Conservation (phyloP, 305 asterid species). For the Salvia sclarea region DNA sequence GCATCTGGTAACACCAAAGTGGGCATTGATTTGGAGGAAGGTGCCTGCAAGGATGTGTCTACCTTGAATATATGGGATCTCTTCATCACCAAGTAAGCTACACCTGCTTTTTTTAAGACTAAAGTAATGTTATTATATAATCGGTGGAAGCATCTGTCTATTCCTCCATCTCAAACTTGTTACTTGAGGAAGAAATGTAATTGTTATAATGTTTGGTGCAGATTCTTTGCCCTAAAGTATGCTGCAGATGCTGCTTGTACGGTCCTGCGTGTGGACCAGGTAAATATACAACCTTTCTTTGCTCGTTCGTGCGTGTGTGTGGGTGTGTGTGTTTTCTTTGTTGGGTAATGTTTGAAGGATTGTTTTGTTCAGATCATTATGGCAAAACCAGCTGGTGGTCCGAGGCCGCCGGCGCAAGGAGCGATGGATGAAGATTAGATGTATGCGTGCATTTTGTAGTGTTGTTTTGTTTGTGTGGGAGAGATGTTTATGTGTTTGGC, state of each 20-base stretch:
- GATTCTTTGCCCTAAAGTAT: slow-evolving; percentile 84
- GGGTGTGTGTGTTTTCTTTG: no score
- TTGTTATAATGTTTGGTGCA: slow-evolving; percentile 36
- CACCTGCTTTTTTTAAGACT: no score
- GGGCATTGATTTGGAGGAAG: slow-evolving; percentile 88
- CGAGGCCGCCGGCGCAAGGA: slow-evolving; percentile 33
- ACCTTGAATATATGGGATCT: slow-evolving; percentile 77
- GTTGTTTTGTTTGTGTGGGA: no score
- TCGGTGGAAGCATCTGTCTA: no score
- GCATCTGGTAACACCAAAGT: slow-evolving; percentile 83
- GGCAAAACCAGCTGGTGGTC: slow-evolving; percentile 99
- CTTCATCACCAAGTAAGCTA: slow-evolving; percentile 82
- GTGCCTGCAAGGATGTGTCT: slow-evolving; percentile 76
- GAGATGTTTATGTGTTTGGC: no score
- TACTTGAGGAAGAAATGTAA: neutral
- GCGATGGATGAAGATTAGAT: slow-evolving; percentile 45
- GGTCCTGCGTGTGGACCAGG: slow-evolving; percentile 95
- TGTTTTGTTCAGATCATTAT: slow-evolving; percentile 70
- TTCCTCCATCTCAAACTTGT: no score
- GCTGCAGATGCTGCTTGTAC: slow-evolving; percentile 97
- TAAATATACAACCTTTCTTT: neutral
- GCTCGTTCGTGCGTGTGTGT: no score
- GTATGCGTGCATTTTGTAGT: no score
- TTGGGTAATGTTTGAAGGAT: neutral
- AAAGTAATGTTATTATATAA: no score